phyloP scores from a whole-genome alignment of 179 eudicot species.

The Heliamphora pulchella region DNA sequence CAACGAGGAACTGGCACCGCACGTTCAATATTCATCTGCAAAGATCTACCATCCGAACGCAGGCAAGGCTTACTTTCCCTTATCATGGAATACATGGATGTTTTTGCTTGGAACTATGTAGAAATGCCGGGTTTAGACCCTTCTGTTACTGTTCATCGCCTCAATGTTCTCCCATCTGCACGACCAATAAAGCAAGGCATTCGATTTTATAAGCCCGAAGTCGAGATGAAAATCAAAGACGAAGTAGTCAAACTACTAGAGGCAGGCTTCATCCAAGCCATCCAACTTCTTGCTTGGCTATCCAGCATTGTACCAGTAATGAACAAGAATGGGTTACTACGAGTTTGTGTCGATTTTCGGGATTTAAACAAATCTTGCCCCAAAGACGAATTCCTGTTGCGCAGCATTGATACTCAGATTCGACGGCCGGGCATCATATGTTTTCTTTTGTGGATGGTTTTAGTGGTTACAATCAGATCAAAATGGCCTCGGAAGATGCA shows the following conservation, averaged over 20 bases:
- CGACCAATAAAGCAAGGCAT: background rate
- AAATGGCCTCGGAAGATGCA: background rate
- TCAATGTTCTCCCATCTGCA: background rate
- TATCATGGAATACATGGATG: background rate
- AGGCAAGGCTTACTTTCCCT: background rate
- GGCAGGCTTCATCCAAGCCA: background rate
- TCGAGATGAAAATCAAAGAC: background rate
- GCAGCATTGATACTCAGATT: background rate
- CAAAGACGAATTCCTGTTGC: background rate
- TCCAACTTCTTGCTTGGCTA: background rate
- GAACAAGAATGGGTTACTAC: background rate
- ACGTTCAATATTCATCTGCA: background rate
- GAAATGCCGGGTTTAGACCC: background rate
- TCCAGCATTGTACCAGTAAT: background rate
- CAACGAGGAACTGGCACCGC: accelerated
- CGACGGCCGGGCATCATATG: background rate
- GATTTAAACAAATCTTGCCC: background rate
- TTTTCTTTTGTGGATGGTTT: constrained; percentile 1
- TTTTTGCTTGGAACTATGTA: background rate
- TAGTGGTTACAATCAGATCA: background rate
- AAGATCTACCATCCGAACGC: background rate
- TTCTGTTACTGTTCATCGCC: background rate
- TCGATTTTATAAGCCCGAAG: background rate
- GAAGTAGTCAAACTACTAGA: background rate
- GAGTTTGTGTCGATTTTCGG: background rate